phyloP scores from a whole-genome alignment of 2,329 filamentous ascomycete species.

The Colletotrichum sp. region DNA sequence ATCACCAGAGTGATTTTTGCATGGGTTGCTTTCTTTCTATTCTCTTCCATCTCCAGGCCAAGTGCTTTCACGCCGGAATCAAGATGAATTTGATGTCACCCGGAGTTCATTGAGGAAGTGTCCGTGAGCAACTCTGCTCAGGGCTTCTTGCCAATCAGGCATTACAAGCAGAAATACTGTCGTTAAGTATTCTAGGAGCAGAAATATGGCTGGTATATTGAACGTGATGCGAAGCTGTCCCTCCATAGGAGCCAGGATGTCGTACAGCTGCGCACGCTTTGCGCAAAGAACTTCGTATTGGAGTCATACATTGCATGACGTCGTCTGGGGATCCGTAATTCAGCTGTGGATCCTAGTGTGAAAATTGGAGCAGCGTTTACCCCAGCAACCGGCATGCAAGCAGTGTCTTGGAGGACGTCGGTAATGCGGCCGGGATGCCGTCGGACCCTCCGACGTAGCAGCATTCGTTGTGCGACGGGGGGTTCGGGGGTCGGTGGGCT shows the following conservation, averaged over 20 bases:
- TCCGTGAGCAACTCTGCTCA: background rate
- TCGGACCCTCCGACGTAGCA: conserved; percentile 10
- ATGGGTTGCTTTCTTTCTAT: background rate
- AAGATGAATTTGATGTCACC: background rate
- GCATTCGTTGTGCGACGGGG: background rate
- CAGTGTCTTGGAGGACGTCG: conserved; percentile 1
- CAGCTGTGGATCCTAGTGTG: background rate
- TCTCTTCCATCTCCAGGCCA: background rate
- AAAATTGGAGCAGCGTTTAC: conserved; percentile 13
- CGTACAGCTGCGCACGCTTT: background rate
- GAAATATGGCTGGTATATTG: background rate
- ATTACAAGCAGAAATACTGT: too few relatives aligned
- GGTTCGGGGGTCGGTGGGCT: background rate
- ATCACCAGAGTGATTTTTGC: background rate
- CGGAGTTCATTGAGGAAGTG: background rate
- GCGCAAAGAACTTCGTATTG: background rate
- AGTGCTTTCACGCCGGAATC: background rate
- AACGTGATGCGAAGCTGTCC: background rate
- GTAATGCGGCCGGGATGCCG: conserved; percentile 1
- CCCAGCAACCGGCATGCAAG: conserved; percentile 11
- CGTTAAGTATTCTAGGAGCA: too few relatives aligned
- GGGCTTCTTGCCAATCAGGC: too few relatives aligned
- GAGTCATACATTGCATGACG: conserved; percentile 18
- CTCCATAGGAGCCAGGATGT: background rate
- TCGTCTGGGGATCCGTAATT: conserved; percentile 17